Conservation (phyloP, 352 stramenopile genomes). For the Pythium sp. region DNA sequence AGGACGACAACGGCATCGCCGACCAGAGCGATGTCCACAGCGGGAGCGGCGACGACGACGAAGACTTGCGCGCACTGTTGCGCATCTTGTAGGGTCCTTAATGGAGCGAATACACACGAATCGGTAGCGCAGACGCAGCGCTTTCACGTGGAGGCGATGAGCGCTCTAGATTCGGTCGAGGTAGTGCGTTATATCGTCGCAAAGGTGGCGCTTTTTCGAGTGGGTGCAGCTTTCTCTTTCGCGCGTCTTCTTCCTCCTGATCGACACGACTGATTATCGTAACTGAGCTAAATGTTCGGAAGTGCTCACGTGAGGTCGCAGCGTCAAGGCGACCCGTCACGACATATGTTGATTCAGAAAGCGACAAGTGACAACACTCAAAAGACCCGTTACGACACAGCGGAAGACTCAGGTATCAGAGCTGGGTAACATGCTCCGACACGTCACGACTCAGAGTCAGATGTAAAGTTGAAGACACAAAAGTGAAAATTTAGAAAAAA, state of each 20-base stretch:
- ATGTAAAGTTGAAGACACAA: not conserved
- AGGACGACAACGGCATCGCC: slow-evolving; percentile 9
- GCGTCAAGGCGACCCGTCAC: not conserved
- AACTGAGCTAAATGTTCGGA: not conserved
- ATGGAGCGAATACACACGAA: not conserved
- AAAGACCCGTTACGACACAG: not conserved
- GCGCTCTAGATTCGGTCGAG: not conserved
- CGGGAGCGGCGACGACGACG: not conserved
- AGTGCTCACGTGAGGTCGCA: not conserved
- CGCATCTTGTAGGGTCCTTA: not conserved
- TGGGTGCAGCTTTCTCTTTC: not conserved
- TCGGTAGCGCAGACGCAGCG: slow-evolving; percentile 2
- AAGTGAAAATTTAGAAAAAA: not conserved
- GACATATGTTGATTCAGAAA: not conserved
- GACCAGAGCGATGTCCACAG: slow-evolving; percentile 4
- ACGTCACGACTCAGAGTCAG: not conserved
- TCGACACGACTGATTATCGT: not conserved
- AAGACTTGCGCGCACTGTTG: slow-evolving; percentile 3
- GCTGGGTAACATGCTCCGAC: not conserved
- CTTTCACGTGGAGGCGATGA: not conserved
- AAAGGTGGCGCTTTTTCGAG: not conserved
- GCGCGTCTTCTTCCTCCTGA: not conserved
- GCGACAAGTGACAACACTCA: not conserved
- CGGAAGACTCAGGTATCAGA: not conserved
- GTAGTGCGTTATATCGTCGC: not conserved